Base-by-base conservation (phyloP, 23 red algal genomes). In the Gracilariopsis chorda region DNA sequence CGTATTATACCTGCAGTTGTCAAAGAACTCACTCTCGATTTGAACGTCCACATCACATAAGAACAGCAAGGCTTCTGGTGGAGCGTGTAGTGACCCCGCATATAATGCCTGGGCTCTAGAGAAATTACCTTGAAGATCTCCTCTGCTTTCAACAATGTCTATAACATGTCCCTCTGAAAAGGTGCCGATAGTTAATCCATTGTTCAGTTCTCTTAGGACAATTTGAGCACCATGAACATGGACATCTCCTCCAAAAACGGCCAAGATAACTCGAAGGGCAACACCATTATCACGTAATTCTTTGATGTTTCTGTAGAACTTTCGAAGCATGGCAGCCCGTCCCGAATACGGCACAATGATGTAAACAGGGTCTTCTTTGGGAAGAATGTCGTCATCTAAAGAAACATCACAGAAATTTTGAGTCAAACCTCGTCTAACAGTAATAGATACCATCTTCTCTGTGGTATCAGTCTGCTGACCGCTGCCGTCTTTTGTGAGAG, bases 41-140 rank as follows among this genome's bases (percentile, higher is more conserved):
- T 59, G 32, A 48, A 90, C 64, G 86, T 90, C 86, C 25, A 90
- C 86, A 69, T 90, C 86, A 24, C 72, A 77, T 32, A 70, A 90
- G 47, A 90, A 90, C 48, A 90, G 40, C 24, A 90, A 53, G n/a
- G 35, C 86, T 44, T 90, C 86, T 3, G 71, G 29, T 4, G 86
- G 71, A 17, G 51, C 86, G 3, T 65, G 56, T 27, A n/a, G 63
- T 17, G 86, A 24, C 25, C 86, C 86, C 33, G 59, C 86, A 48
- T 45, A 60, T 19, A 90, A 20, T 7, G 86, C 86, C 34, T 51
- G 24, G 36, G 86, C 23, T 24, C 86, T 56, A 28, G 86, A 90
- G 55, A 90, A 90, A 25, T 80, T 80, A 24, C 86, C 86, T 25
- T n/a, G 10, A 0, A 21, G 21, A 48, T 84, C 80, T 5, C 80